phyloP scores from a whole-genome alignment of 352 stramenopile genomes.

The Aphanomyces euteiches region DNA sequence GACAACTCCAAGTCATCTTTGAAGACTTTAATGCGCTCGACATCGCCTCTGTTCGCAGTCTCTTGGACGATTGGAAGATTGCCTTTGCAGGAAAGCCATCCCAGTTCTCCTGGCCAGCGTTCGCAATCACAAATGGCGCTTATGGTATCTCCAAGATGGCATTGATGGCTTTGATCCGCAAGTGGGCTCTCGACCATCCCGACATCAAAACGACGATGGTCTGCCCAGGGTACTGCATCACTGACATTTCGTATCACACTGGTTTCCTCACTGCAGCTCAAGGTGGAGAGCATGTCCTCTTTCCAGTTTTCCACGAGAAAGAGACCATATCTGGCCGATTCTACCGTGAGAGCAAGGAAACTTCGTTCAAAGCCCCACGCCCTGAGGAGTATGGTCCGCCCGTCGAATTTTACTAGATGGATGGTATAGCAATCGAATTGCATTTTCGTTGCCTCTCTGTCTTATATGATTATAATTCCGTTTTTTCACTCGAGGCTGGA shows the following conservation, averaged over 20 bases:
- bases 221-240: constrained; percentile 4
- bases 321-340: background rate
- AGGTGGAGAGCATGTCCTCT: constrained; percentile 9
- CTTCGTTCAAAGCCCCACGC: background rate
- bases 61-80: background rate
- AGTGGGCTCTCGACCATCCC: background rate
- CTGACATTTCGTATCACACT: background rate
- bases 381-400: background rate
- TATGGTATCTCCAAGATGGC: constrained; percentile 2
- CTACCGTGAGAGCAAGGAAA: background rate
- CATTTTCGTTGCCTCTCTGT: too few species aligned
- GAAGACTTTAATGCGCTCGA: background rate
- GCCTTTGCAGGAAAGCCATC: background rate
- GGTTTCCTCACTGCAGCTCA: background rate
- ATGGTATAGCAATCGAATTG: too few species aligned
- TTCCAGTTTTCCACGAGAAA: background rate
- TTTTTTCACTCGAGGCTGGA: background rate
- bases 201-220: constrained; percentile 3
- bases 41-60: background rate
- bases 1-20: background rate
- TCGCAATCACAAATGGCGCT: background rate
- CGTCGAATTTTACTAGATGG: too few species aligned
- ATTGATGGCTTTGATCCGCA: background rate
- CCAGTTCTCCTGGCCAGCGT: background rate
- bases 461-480: too few species aligned